Conservation (phyloP, 2,329 filamentous ascomycete genomes). For the Cytospora piceicola region DNA sequence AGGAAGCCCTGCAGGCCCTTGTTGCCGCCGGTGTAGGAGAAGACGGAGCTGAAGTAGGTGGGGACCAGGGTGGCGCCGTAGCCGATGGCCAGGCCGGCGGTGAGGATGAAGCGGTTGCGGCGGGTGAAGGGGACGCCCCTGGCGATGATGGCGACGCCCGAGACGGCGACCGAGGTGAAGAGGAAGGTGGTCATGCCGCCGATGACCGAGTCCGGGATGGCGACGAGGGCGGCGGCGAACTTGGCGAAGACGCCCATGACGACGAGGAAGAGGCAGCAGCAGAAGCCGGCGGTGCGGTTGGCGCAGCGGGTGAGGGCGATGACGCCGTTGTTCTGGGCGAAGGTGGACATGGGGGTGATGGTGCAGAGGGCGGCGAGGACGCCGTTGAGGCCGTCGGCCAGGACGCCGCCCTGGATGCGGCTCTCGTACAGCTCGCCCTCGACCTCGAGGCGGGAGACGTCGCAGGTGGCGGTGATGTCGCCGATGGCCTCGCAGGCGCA, state of each 20-base stretch:
- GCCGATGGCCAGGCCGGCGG: slow-evolving; percentile 72
- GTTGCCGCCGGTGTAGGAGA: slow-evolving; percentile 73
- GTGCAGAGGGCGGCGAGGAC: slow-evolving; percentile 76
- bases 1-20: slow-evolving; percentile 71
- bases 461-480: slow-evolving; percentile 80
- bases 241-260: slow-evolving; percentile 84
- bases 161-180: slow-evolving; percentile 76
- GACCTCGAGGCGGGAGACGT: slow-evolving; percentile 76
- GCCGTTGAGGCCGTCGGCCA: slow-evolving; percentile 78
- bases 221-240: slow-evolving; percentile 77
- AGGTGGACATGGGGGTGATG: slow-evolving; percentile 78
- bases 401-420: slow-evolving; percentile 76
- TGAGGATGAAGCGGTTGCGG: slow-evolving; percentile 81
- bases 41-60: slow-evolving; percentile 70
- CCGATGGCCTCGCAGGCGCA: slow-evolving; percentile 80
- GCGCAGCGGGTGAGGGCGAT: slow-evolving; percentile 82
- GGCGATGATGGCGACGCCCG: slow-evolving; percentile 75
- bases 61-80: slow-evolving; percentile 71
- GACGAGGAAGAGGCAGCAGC: slow-evolving; percentile 75
- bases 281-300: slow-evolving; percentile 79
- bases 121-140: slow-evolving; percentile 73
- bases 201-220: slow-evolving; percentile 70
- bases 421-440: slow-evolving; percentile 73
- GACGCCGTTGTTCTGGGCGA: slow-evolving; percentile 84
- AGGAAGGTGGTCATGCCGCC: slow-evolving; percentile 81